A percentile compares a stretch with the other conserved stretches of the same genome.
Conservation (phyloP, 306 rosid genomes). For the Castanea crenata region DNA sequence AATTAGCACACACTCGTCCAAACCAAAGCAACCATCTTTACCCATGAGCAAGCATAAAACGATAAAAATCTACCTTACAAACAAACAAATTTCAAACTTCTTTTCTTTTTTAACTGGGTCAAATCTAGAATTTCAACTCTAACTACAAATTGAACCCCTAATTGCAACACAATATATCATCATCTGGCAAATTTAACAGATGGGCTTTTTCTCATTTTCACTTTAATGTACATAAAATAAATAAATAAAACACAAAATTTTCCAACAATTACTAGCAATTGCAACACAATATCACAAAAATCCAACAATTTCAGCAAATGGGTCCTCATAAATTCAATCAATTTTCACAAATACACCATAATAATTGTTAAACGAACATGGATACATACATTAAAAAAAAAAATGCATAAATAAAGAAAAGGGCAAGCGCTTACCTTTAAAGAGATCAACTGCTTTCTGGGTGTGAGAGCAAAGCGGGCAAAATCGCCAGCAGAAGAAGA, state of each 20-base stretch:
- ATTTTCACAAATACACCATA: background rate
- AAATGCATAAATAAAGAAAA: background rate
- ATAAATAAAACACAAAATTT: background rate
- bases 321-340: slow-evolving; percentile 22
- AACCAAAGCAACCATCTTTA: background rate
- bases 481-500: slow-evolving; percentile 30
- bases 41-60: background rate
- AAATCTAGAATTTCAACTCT: background rate
- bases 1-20: background rate
- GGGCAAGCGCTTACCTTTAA: slow-evolving; percentile 54
- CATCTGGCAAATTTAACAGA: background rate
- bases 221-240: background rate
- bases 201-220: background rate
- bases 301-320: slow-evolving; percentile 12
- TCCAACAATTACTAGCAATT: background rate
- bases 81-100: no score
- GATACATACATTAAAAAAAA: background rate
- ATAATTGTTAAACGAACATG: background rate
- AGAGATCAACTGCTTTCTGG: slow-evolving; percentile 53
- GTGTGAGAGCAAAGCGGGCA: slow-evolving; percentile 40
- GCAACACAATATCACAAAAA: background rate
- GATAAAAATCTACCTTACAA: no score
- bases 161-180: background rate
- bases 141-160: background rate
- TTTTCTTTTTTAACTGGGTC: background rate